phyloP scores from a whole-genome alignment of 495 filamentous ascomycete species.

The Polyplosphaeria fusca region DNA sequence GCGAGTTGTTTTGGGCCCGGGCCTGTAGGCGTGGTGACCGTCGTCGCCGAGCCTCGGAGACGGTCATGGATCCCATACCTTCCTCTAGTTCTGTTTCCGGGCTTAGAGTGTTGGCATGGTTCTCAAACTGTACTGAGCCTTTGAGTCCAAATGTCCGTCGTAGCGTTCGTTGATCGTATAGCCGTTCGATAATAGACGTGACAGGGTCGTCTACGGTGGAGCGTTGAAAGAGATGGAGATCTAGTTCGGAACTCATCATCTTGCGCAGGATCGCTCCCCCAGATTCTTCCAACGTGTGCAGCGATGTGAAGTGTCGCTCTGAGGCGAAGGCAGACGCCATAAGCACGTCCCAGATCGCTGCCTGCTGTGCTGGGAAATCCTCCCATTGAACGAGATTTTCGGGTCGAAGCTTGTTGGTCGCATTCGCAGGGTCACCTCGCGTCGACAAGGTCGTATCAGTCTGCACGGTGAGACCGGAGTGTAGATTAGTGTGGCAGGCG shows the following conservation, averaged over 20 bases:
- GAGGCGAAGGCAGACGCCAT: constrained; percentile 19
- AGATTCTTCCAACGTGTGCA: constrained; percentile 16
- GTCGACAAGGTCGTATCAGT: constrained; percentile 21
- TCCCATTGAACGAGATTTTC: constrained; percentile 17
- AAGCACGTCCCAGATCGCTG: constrained; percentile 24
- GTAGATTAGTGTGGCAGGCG: constrained; percentile 27
- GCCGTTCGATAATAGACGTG: constrained; percentile 8
- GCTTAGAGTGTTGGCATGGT: constrained; percentile 32
- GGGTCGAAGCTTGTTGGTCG: constrained; percentile 29
- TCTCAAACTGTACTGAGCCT: constrained; percentile 26
- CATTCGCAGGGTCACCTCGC: constrained; percentile 26
- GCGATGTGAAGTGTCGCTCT: constrained; percentile 26
- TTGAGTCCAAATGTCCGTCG: constrained; percentile 22
- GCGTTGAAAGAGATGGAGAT: constrained; percentile 17
- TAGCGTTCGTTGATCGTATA: constrained; percentile 13
- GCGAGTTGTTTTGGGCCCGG: not conserved
- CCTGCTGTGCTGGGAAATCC: constrained; percentile 22
- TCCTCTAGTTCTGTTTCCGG: constrained; percentile 15
- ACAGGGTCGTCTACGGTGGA: constrained; percentile 15
- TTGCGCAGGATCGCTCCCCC: constrained; percentile 2
- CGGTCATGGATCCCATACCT: constrained; percentile 14
- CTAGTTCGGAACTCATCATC: constrained; percentile 19
- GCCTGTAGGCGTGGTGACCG: constrained; percentile 29
- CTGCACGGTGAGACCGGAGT: constrained; percentile 26
- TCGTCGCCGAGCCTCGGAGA: constrained; percentile 9